phyloP scores from a whole-genome alignment of 306 rosid genomes.

The Vigna radiata region DNA sequence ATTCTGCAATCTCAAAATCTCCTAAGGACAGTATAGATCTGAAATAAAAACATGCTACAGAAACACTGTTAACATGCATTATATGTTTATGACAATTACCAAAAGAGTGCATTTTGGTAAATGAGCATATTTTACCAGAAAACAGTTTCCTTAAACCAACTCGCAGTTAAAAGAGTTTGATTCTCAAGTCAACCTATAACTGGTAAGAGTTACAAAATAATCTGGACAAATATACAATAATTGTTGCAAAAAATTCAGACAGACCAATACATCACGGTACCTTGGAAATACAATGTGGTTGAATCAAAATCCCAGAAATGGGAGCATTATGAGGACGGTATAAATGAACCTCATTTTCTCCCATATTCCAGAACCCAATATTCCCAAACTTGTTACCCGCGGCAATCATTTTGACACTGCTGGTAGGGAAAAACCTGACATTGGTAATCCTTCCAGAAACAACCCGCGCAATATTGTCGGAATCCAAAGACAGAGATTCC shows the following conservation, averaged over 20 bases:
- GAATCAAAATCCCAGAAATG: constrained; percentile 75
- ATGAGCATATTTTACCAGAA: constrained; percentile 10
- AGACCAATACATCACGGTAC: constrained; percentile 41
- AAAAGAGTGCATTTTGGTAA: not conserved
- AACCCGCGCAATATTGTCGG: constrained; percentile 67
- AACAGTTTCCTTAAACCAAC: not conserved
- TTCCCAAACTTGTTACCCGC: constrained; percentile 77
- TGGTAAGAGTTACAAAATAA: not conserved
- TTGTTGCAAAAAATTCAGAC: not conserved
- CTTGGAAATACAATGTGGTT: constrained; percentile 70
- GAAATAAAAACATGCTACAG: not conserved
- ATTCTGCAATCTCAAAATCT: not conserved
- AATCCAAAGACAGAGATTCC: constrained; percentile 62
- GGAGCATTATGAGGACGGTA: constrained; percentile 75
- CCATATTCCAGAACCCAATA: constrained; percentile 80
- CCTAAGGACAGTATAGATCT: not conserved
- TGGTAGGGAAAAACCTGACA: constrained; percentile 66
- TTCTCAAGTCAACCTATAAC: not conserved
- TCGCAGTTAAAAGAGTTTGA: not conserved
- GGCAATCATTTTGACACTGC: constrained; percentile 58
- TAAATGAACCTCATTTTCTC: constrained; percentile 51
- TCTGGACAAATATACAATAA: constrained; percentile 1
- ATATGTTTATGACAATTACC: too few species aligned
- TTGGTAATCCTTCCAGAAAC: constrained; percentile 67
- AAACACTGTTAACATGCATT: not conserved